Conservation (phyloP, 2,329 filamentous ascomycete genomes). For the Pleomassaria siparia region DNA sequence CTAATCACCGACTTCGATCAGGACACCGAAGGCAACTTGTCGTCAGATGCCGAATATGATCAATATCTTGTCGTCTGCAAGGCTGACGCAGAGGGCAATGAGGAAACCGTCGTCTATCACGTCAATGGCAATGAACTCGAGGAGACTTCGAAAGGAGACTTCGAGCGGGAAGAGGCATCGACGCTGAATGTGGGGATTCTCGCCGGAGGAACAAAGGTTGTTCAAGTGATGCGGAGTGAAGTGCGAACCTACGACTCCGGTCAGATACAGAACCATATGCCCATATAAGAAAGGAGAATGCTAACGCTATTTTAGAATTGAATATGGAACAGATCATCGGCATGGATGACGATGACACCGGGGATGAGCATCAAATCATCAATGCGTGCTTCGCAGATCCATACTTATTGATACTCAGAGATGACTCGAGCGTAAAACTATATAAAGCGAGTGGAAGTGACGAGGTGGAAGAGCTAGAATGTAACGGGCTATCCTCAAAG, state of each 20-base stretch:
- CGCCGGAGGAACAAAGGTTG: slow-evolving; percentile 75
- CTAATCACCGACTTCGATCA: slow-evolving; percentile 51
- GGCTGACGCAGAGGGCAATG: slow-evolving; percentile 63
- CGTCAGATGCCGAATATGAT: slow-evolving; percentile 64
- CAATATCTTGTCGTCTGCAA: slow-evolving; percentile 84
- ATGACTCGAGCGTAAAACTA: slow-evolving; percentile 79
- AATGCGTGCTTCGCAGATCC: slow-evolving; percentile 85
- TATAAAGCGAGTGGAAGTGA: slow-evolving; percentile 77
- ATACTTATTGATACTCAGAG: slow-evolving; percentile 78
- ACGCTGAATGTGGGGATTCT: slow-evolving; percentile 86
- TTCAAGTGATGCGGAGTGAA: slow-evolving; percentile 85
- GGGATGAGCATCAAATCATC: slow-evolving; percentile 68
- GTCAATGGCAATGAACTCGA: slow-evolving; percentile 74
- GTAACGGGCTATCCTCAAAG: slow-evolving; percentile 59
- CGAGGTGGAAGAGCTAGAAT: slow-evolving; percentile 80
- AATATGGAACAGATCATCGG: slow-evolving; percentile 88
- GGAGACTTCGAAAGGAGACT: slow-evolving; percentile 79
- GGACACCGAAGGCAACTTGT: slow-evolving; percentile 41
- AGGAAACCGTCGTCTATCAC: slow-evolving; percentile 76
- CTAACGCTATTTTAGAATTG: slow-evolving; percentile 61
- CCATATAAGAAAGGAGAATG: neutral
- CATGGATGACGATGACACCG: slow-evolving; percentile 75
- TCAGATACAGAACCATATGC: slow-evolving; percentile 48
- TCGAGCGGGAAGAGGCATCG: slow-evolving; percentile 83
- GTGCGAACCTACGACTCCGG: slow-evolving; percentile 88